Evolutionary conservation across 805 yeast species (phyloP), one percentile per base, ranked within the genome.

Genomic region (Candida andamanensis): DNA sequence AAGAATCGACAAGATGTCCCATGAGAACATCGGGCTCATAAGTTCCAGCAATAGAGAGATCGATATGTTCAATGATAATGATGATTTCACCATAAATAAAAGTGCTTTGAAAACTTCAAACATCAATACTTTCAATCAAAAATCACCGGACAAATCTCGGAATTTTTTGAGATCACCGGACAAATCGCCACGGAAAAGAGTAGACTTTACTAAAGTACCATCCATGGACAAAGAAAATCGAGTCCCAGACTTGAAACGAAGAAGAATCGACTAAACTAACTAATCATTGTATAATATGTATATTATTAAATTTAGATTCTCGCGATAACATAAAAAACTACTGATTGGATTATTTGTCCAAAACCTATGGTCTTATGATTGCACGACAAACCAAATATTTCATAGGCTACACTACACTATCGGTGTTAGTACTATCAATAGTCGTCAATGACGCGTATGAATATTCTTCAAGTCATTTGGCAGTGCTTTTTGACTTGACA

Each of bases 401-500:
- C 11, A 16, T 48, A 5, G 44, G 45, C 5, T 52, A 53, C 26
- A 30, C 52, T 7, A 30, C 42, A 3, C 30, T 47, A 14, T 48
- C 59, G 5, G 31, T 46, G 12, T 40, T 35, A 6, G 40, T 47
- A 29, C 42, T 50, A 29, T 36, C 41, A 8, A 45, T 47, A 42
- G 43, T 60, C 4, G 30, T 54, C 2, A 37, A 37, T 28, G 53
- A 51, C 27, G 48, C 56, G 1, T 36, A 50, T 15, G 29, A 36
- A 3, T 38, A 30, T 9, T 38, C 62, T n/a, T 42, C 42, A 20
- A 49, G 53, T 33, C 40, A 40, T 28, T 41, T 46, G 14, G 45
- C 52, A 15, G 47, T 57, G 15, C 24, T 57, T 15, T 44, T 50
- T 22, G 55, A 54, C 25, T 30, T 60, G 28, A 58, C 65, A 8